These are phyloP conservation scores for Choiromyces venosus DNA, from an alignment of 495 filamentous ascomycete genomes.

Conservation along the genomic window DNA sequence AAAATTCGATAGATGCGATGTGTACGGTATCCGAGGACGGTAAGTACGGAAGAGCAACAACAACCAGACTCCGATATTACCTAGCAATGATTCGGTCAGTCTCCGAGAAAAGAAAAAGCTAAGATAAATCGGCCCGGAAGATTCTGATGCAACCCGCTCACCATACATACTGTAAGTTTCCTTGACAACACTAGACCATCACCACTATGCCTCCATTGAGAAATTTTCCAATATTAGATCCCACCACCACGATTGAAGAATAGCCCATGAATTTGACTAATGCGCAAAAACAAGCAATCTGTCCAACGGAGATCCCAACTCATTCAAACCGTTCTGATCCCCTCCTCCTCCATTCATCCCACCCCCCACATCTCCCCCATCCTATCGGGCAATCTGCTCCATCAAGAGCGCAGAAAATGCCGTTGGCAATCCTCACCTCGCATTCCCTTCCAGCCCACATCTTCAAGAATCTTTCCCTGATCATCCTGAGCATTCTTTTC, in stretches of 20 bases:
- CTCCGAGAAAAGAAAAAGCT: neutral
- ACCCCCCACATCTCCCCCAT: neutral
- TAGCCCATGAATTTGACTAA: neutral
- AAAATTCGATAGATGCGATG: too few species aligned
- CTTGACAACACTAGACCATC: neutral
- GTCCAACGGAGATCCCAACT: neutral
- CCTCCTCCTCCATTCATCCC: neutral
- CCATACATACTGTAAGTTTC: neutral
- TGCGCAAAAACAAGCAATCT: neutral
- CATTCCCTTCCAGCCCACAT: slow-evolving; percentile 38
- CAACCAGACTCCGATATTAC: neutral
- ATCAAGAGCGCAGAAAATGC: neutral
- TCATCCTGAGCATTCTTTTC: slow-evolving; percentile 51
- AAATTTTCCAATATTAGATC: too few species aligned
- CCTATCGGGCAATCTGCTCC: neutral
- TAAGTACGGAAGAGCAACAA: neutral
- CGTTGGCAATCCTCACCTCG: neutral
- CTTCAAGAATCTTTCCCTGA: slow-evolving; percentile 49
- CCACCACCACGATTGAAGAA: neutral
- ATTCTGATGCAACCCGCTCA: neutral
- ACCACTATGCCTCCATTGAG: neutral
- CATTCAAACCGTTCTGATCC: neutral
- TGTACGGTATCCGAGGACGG: too few species aligned
- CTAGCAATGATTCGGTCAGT: neutral
- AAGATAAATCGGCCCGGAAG: neutral